Conservation (phyloP, 768 basidiomycete species). For the Guyanaporus albipodus region DNA sequence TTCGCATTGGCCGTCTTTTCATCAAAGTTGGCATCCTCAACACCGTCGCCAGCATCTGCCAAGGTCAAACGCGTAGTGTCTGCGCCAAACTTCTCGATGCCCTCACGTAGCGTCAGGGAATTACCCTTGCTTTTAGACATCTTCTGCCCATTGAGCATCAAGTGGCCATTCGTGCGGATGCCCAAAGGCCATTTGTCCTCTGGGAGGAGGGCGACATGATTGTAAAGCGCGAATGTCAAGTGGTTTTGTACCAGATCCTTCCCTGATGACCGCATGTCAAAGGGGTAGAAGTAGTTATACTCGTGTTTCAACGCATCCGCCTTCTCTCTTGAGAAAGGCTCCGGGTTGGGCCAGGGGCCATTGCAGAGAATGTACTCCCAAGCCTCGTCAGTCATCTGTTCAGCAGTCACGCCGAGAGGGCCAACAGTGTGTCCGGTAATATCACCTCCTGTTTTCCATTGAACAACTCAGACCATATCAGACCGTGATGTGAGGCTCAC, state of each 20-base stretch:
- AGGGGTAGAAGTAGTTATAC: conserved; percentile 96
- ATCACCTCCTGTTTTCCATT: conserved; percentile 48
- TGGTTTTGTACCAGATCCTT: conserved; percentile 97
- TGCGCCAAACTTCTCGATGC: conserved; percentile 92
- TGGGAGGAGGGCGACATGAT: conserved; percentile 90
- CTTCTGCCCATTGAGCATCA: conserved; percentile 97
- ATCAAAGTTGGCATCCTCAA: conserved; percentile 99
- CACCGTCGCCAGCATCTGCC: conserved; percentile 95
- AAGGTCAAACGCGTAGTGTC: conserved; percentile 89
- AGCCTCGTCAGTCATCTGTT: conserved; percentile 95
- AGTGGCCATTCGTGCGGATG: conserved; percentile 93
- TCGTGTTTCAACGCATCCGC: conserved; percentile 83
- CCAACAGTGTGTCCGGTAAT: conserved; percentile 80
- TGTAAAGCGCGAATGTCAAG: conserved; percentile 90
- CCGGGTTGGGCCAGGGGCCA: conserved; percentile 66
- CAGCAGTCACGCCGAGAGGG: conserved; percentile 77
- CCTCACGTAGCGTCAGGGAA: conserved; percentile 84
- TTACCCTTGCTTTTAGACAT: conserved; percentile 99
- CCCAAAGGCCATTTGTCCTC: conserved; percentile 85
- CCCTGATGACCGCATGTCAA: conserved; percentile 96
- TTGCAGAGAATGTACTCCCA: conserved; percentile 93
- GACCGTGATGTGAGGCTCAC: conserved; percentile 39
- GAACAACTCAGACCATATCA: conserved; percentile 7
- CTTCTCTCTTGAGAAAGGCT: conserved; percentile 69
- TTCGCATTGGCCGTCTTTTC: conserved; percentile 97